phyloP scores from a whole-genome alignment of 2,329 filamentous ascomycete species.

The Seiridium cupressi region DNA sequence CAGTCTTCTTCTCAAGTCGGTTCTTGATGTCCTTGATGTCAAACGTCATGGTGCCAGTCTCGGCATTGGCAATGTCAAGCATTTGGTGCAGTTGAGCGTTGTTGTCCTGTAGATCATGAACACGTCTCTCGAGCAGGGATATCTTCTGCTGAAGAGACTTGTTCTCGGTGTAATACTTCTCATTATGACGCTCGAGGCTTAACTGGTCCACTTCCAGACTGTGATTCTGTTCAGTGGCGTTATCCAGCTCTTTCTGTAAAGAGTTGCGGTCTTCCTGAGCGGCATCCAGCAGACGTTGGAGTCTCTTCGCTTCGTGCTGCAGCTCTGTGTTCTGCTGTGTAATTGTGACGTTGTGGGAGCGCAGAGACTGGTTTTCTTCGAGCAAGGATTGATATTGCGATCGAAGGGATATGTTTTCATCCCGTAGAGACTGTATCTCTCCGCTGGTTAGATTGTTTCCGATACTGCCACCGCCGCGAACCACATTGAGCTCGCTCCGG shows the following conservation, averaged over 20 bases:
- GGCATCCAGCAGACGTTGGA: slow-evolving; percentile 29
- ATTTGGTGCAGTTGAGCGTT: slow-evolving; percentile 47
- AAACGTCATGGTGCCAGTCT: slow-evolving; percentile 16
- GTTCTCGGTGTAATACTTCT: slow-evolving; percentile 54
- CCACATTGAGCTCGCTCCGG: slow-evolving; percentile 36
- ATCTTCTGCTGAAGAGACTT: slow-evolving; percentile 37
- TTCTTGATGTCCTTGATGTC: slow-evolving; percentile 20
- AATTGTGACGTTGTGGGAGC: slow-evolving; percentile 37
- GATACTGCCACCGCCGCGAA: slow-evolving; percentile 19
- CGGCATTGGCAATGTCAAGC: slow-evolving; percentile 32
- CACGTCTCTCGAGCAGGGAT: slow-evolving; percentile 43
- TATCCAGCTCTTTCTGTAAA: slow-evolving; percentile 30
- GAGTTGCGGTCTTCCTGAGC: slow-evolving; percentile 40
- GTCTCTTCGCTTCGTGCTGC: slow-evolving; percentile 29
- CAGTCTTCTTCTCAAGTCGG: slow-evolving; percentile 20
- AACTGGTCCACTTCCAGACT: slow-evolving; percentile 49
- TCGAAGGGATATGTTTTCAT: slow-evolving; percentile 38
- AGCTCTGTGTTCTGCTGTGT: slow-evolving; percentile 43
- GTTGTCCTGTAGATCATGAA: slow-evolving; percentile 44
- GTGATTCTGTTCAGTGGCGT: slow-evolving; percentile 34
- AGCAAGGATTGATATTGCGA: slow-evolving; percentile 41
- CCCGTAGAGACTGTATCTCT: slow-evolving; percentile 39
- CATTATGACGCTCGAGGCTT: slow-evolving; percentile 52
- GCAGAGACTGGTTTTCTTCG: slow-evolving; percentile 44
- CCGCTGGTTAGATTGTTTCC: slow-evolving; percentile 34